Evolutionary conservation across 306 rosid genomes (phyloP), one percentile per base, ranked within the genome.

Genomic region (Prunus armeniaca): DNA sequence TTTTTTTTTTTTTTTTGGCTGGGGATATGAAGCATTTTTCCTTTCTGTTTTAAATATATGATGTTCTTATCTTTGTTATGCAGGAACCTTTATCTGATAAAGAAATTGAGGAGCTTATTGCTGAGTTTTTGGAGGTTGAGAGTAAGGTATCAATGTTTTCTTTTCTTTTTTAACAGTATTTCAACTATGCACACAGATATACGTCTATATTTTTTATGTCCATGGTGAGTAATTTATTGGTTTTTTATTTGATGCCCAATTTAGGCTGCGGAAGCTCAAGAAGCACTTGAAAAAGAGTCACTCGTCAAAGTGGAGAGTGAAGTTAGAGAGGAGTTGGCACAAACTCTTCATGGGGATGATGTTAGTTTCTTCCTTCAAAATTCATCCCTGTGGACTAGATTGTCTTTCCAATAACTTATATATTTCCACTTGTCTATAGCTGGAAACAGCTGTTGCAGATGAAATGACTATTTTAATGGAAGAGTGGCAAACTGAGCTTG

Each of bases 181-280:
- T 27, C 24, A 15, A 63, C 61, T 28, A 24, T 9, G 24, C 46
- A 25, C 15, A n/a, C 15, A 19, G 6, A 46, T 6, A 41, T 27
- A 28, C 5, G 38, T 11, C 2, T 64, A 4, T 3, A 11, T 41
- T 61, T n/a, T 60, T 63, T 34, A 66, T 50, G 65, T 5, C 19
- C 2, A 2, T 9, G 24, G 25, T 65, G 69, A 25, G 30, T 43
- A 51, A 41, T 79, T 71, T 76, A 43, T 41, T 62, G 41, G 84
- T 72, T 87, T 82, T 73, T 84, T 85, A 12, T 17, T 30, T 80
- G 71, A 83, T 77, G 64, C 81, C 83, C 67, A 77, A 80, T 76
- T 82, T 89, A 95, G 99, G 99, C 99, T 82, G 97, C 97, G 80
- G 99, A 95, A 89, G 99, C 99, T 71, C 99, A 95, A 86, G 99